Base-by-base conservation (phyloP, 192 early-diverging fungal genomes). In the Coemansia sp. region DNA sequence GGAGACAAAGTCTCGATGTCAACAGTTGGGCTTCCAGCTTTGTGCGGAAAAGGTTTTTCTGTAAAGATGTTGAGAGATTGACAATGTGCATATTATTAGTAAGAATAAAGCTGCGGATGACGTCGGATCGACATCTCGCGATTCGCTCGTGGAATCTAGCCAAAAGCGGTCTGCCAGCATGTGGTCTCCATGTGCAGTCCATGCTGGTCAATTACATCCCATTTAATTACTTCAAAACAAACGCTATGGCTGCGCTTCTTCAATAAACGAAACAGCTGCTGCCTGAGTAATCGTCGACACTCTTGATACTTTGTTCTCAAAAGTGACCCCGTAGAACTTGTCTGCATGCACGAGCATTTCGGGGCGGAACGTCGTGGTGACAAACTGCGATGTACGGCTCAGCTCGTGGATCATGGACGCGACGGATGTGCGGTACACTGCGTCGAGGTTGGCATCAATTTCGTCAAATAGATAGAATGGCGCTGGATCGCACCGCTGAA, bases 381-480 rank as follows among this genome's bases (percentile, higher is more conserved):
- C 96, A 71, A 99, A 99, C 76, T 99, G 97, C 5, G 91, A 95
- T 25, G 85, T 77, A 29, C 87, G 83, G 48, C 90, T 87, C 45
- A 98, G 87, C 53, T 88, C 86, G 64, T 97, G 88, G 70, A 98
- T 91, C 97, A 97, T 97, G 37, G 84, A 86, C 12, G 97, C 97
- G 29, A 99, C 94, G 4, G 94, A 89, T 1, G 92, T 92, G 27
- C 97, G 87, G 72, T 99, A 95, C 62, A 91, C 91, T 10, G 94
- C 91, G 77, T 99, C 97, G 15, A 99, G 82, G 45, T 95, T 95
- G 37, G 97, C 95, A 79, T 99, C 97, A 82, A 99, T 99, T 80
- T 99, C 97, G 84, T 99, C 97, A 87, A 99, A 99, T 60, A 99
- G 83, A 65, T 99, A 99, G 78, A 99, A 99, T 9, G 97, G 97